phyloP scores from a whole-genome alignment of 495 filamentous ascomycete species.

The Filosporella fistucella region DNA sequence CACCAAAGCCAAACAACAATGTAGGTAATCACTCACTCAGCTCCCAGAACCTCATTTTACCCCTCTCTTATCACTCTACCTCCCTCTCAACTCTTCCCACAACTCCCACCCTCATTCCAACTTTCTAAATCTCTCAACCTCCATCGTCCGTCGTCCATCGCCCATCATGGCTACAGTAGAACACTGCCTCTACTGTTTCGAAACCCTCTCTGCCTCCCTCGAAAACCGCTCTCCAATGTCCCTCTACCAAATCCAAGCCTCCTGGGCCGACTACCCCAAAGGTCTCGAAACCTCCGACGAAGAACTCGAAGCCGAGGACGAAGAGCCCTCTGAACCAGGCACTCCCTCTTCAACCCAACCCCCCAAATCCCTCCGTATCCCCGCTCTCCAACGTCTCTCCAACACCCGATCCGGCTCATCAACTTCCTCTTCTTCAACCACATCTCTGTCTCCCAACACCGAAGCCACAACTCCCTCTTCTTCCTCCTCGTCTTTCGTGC shows the following conservation, averaged over 20 bases:
- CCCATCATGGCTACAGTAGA: conserved; percentile 68
- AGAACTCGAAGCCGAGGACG: conserved; percentile 25
- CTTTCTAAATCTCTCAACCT: too few relatives aligned
- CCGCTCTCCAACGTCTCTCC: conserved; percentile 23
- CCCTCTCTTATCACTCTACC: not conserved
- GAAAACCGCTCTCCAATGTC: conserved; percentile 46
- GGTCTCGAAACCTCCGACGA: conserved; percentile 27
- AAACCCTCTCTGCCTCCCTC: conserved; percentile 65
- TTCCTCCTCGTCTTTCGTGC: conserved; percentile 19
- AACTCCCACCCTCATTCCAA: not conserved
- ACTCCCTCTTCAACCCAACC: conserved; percentile 15
- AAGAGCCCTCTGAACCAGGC: conserved; percentile 26
- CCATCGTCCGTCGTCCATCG: not conserved
- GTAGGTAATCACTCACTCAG: not conserved
- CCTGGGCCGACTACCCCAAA: conserved; percentile 57
- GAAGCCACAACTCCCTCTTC: conserved; percentile 6
- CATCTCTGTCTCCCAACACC: conserved; percentile 5
- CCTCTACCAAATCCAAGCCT: conserved; percentile 62
- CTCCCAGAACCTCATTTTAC: not conserved
- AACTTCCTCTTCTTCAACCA: conserved; percentile 10
- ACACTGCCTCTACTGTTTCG: conserved; percentile 92
- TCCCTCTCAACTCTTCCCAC: not conserved
- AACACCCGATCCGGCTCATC: conserved; percentile 15
- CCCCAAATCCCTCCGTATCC: conserved; percentile 20
- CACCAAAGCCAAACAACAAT: not conserved